Base-by-base conservation (phyloP, 2,329 filamentous ascomycete species). In the Talaromyces verruculosus region DNA sequence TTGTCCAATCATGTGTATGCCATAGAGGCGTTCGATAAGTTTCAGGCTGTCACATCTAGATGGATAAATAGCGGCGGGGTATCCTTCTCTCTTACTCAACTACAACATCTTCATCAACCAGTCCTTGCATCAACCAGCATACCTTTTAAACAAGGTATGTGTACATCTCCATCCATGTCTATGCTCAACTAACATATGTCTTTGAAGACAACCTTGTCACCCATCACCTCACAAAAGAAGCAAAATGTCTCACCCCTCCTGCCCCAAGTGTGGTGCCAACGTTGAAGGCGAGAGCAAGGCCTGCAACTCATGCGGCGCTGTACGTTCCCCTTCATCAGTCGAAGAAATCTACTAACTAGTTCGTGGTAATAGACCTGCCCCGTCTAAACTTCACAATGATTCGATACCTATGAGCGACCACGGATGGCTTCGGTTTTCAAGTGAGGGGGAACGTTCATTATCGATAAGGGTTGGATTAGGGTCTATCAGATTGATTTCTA, bases 211-310 rank as follows among this genome's bases (percentile, higher is more conserved):
- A 43, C 53, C 28, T 58, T 19, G n/a, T 37, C 15, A 33, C 10
- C 33, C 13, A 25, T 25, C 25, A 58, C 10, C 17, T 25, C 30
- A 3, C 57, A 17, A 60, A 30, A n/a, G 30, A 1, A 55, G 5
- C 51, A 35, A 39, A 57, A 66, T 66, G 65, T 41, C 60, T 51
- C 72, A 74, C 68, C 51, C 61, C 35, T 53, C 64, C 63, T 76
- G 74, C 58, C 74, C 74, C 53, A 69, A 69, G 22, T 76, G 73
- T 68, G 70, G 69, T 51, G 68, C 71, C 43, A 45, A 64, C 41
- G 73, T 76, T 61, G 13, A 65, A 5, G 70, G 72, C 45, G 71
- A 70, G 13, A 70, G n/a, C 13, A 76, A 76, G 72, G 73, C 68
- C 41, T 76, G 74, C 65, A 22, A 7, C 51, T 69, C 72, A 37